These are phyloP conservation scores for Xylaria curta DNA, from an alignment of 495 filamentous ascomycete genomes.

Conservation along the genomic window DNA sequence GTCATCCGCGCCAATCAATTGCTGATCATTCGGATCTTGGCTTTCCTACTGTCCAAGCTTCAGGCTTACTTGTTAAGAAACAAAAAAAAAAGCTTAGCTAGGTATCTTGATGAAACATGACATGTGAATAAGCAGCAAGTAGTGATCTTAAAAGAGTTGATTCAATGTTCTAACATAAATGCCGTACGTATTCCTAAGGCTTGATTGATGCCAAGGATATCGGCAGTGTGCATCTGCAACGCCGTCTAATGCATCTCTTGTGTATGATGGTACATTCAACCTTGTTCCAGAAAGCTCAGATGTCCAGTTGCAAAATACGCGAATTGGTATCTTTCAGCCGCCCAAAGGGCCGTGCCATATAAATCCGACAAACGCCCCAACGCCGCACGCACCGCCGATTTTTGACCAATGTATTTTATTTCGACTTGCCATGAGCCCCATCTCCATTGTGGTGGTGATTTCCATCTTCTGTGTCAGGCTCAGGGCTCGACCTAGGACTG, in stretches of 20 bases:
- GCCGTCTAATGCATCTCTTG: constrained; percentile 27
- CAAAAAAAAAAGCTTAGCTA: not conserved
- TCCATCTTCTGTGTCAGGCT: constrained; percentile 62
- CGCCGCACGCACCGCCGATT: constrained; percentile 24
- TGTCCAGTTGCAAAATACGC: constrained; percentile 14
- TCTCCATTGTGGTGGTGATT: constrained; percentile 42
- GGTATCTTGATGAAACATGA: not conserved
- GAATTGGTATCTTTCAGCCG: constrained; percentile 21
- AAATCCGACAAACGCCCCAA: constrained; percentile 31
- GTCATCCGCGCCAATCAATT: constrained; percentile 19
- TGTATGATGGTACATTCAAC: constrained; percentile 26
- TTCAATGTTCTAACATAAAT: constrained; percentile 13
- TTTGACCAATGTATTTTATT: constrained; percentile 25
- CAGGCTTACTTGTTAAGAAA: not conserved
- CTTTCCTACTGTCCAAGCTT: not conserved
- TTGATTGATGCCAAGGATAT: not conserved
- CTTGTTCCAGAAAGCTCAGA: constrained; percentile 4
- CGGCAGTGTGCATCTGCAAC: constrained; percentile 8
- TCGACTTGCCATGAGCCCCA: constrained; percentile 40
- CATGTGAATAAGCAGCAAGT: not conserved
- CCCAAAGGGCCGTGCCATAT: constrained; percentile 5
- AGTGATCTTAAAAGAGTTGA: not conserved
- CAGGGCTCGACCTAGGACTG: constrained; percentile 66
- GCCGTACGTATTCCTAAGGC: not conserved
- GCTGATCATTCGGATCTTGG: not conserved